phyloP scores from a whole-genome alignment of 2,329 filamentous ascomycete genomes.

The Paracamarosporium sp. region DNA sequence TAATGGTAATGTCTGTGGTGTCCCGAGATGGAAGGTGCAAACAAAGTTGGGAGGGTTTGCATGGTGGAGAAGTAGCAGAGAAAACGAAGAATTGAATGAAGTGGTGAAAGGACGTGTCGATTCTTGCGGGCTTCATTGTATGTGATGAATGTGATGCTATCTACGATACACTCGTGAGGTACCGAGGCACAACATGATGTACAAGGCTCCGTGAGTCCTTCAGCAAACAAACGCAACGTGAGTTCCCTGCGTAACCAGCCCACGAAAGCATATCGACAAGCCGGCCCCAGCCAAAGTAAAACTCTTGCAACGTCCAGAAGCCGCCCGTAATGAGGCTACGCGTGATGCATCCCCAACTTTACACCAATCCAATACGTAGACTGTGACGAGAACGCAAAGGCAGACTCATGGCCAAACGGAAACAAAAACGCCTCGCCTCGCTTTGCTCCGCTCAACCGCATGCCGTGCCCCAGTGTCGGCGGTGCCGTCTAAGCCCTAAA shows the following conservation, averaged over 20 bases:
- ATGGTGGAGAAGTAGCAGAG: neutral
- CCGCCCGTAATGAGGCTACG: too few species aligned
- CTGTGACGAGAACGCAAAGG: neutral
- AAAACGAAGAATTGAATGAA: neutral
- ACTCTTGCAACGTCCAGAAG: too few species aligned
- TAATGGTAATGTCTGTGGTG: conserved; percentile 8
- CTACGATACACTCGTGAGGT: too few species aligned
- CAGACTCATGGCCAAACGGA: neutral
- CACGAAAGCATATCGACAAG: too few species aligned
- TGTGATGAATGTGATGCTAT: too few species aligned
- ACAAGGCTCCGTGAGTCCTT: too few species aligned
- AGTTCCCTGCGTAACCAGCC: too few species aligned
- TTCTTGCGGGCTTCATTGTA: too few species aligned
- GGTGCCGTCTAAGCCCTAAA: neutral
- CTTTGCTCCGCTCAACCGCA: neutral
- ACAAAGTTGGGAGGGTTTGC: neutral
- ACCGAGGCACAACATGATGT: too few species aligned
- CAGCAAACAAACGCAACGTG: too few species aligned
- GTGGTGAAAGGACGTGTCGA: neutral
- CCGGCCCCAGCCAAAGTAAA: too few species aligned
- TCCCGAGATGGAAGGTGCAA: neutral
- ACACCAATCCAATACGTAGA: neutral
- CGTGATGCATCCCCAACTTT: too few species aligned
- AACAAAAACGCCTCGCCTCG: neutral
- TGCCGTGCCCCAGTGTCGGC: neutral